Percentiles rank a stretch among this genome's conserved stretches.
Conservation (phyloP, 1,139 yeast species). For the Yamadazyma friedrichii region DNA sequence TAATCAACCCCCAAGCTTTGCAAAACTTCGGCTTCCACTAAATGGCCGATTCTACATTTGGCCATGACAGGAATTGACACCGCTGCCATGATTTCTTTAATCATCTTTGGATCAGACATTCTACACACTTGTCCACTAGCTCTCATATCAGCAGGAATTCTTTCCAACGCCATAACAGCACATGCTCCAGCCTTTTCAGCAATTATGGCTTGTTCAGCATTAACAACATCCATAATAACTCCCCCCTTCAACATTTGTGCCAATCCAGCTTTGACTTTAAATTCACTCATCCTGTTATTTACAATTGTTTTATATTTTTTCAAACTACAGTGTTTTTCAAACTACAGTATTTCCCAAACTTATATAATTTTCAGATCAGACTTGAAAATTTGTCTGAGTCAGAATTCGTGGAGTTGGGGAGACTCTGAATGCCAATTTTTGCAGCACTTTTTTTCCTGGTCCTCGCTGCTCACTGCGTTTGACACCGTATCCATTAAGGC, state of each 20-base stretch:
- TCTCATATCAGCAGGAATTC: constrained; percentile 86
- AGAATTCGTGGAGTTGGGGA: too few species aligned
- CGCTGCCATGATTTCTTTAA: constrained; percentile 69
- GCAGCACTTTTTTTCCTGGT: too few species aligned
- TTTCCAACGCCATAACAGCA: constrained; percentile 88
- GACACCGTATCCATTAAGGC: too few species aligned
- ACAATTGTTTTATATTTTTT: too few species aligned
- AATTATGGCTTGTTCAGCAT: constrained; percentile 49
- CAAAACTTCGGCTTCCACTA: constrained; percentile 79
- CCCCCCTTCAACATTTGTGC: constrained; percentile 87
- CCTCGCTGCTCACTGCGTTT: too few species aligned
- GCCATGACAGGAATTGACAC: constrained; percentile 86
- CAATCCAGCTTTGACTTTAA: constrained; percentile 73
- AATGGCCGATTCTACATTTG: constrained; percentile 82
- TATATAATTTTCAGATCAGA: too few species aligned
- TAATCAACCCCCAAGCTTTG: constrained; percentile 75
- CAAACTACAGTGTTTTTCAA: too few species aligned
- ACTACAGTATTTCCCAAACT: too few species aligned
- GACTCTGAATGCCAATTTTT: too few species aligned
- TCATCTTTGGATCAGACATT: constrained; percentile 86
- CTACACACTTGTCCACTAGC: constrained; percentile 82
- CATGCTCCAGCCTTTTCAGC: constrained; percentile 89
- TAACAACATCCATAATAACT: constrained; percentile 55
- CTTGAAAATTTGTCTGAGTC: too few species aligned
- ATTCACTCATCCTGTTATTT: constrained; percentile 35